Conservation (phyloP, 2,329 filamentous ascomycete genomes). For the Alternaria novae-zelandiae region DNA sequence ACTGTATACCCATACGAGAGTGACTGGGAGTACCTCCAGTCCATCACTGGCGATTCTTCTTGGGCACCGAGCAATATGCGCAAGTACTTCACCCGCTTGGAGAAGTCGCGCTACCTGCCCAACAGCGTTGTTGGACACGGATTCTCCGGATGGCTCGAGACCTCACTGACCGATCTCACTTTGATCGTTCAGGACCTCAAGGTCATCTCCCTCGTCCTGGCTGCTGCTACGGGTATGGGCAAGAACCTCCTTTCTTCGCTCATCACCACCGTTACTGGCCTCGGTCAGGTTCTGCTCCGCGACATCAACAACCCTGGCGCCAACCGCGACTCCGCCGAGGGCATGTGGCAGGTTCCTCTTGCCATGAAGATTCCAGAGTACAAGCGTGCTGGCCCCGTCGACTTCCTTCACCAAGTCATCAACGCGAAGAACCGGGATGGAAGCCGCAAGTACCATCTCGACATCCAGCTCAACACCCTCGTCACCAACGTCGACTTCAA, state of each 20-base stretch:
- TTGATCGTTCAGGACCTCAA: constrained; percentile 61
- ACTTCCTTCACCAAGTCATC: constrained; percentile 58
- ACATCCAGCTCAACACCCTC: constrained; percentile 65
- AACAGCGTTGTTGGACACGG: constrained; percentile 59
- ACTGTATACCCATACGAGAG: constrained; percentile 62
- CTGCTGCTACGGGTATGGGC: constrained; percentile 59
- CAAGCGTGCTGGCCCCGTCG: constrained; percentile 60
- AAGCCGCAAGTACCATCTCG: constrained; percentile 60
- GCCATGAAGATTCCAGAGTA: constrained; percentile 51
- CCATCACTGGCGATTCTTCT: constrained; percentile 63
- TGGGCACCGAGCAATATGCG: constrained; percentile 68
- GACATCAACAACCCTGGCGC: constrained; percentile 59
- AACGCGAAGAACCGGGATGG: constrained; percentile 58
- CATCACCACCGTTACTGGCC: constrained; percentile 51
- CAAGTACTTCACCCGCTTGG: constrained; percentile 60
- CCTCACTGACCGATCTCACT: constrained; percentile 57
- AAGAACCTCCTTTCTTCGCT: constrained; percentile 39
- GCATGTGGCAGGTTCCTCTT: constrained; percentile 65
- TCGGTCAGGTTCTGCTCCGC: constrained; percentile 54
- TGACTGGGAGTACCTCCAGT: constrained; percentile 65
- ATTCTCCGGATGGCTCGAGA: constrained; percentile 62
- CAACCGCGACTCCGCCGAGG: constrained; percentile 54
- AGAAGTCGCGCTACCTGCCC: constrained; percentile 60
- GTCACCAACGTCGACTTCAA: constrained; percentile 71
- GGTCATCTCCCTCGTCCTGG: constrained; percentile 58